These are phyloP conservation scores for Xylariaceae sp. DNA, from an alignment of 2,329 filamentous ascomycete species.

Conservation along the genomic window DNA sequence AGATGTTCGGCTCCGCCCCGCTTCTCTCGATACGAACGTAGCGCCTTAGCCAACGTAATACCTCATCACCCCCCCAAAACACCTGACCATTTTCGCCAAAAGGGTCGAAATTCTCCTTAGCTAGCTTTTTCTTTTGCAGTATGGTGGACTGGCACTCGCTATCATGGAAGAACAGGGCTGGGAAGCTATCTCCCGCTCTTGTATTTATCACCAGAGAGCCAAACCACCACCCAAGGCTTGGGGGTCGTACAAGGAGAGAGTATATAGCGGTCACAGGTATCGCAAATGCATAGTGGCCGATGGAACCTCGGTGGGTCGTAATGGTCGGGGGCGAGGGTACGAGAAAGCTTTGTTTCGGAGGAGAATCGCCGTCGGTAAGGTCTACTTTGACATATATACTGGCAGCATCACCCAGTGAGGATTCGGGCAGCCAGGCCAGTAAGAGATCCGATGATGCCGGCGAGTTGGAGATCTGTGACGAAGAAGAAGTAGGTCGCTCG, in stretches of 20 bases:
- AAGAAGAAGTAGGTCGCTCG: conserved; percentile 52
- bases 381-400: conserved; percentile 97
- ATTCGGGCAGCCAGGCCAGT: conserved; percentile 92
- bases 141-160: conserved; percentile 96
- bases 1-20: conserved; percentile 86
- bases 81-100: conserved; percentile 85
- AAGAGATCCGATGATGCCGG: conserved; percentile 75
- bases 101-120: conserved; percentile 86
- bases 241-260: conserved; percentile 86
- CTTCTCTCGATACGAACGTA: conserved; percentile 87
- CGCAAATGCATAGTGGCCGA: conserved; percentile 88
- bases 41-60: conserved; percentile 85
- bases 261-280: conserved; percentile 90
- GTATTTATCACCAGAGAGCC: conserved; percentile 95
- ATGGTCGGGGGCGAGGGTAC: conserved; percentile 91
- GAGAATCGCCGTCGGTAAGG: conserved; percentile 78
- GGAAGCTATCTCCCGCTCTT: conserved; percentile 88
- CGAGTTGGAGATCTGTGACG: conserved; percentile 47
- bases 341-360: conserved; percentile 85
- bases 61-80: conserved; percentile 98
- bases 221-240: conserved; percentile 98
- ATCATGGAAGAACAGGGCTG: conserved; percentile 96
- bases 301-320: conserved; percentile 72
- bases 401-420: conserved; percentile 82
- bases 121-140: conserved; percentile 85